Evolutionary conservation across 2,329 filamentous ascomycete genomes (phyloP).

Genomic region (Talaromyces amestolkiae): DNA sequence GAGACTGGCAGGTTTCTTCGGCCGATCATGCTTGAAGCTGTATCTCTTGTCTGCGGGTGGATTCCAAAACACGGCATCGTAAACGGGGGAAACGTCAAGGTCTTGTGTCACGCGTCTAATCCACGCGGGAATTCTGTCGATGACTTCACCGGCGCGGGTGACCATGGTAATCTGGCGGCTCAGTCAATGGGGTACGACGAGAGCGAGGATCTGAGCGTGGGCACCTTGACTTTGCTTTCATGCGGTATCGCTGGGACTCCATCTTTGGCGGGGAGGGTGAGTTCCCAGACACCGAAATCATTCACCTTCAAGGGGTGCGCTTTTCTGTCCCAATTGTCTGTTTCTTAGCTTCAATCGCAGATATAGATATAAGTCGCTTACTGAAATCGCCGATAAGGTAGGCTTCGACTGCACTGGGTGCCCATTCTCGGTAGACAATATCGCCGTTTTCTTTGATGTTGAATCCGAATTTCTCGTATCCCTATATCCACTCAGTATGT

Average conservation of each 20-base stretch:
- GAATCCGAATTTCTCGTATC: slow-evolving; percentile 82
- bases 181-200: slow-evolving; percentile 13
- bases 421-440: slow-evolving; percentile 93
- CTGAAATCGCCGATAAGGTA: slow-evolving; percentile 94
- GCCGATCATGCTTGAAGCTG: slow-evolving; percentile 76
- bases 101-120: slow-evolving; percentile 98
- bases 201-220: slow-evolving; percentile 4
- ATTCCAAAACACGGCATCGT: slow-evolving; percentile 97
- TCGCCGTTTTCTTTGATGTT: slow-evolving; percentile 78
- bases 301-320: slow-evolving; percentile 86
- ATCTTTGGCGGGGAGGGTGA: slow-evolving; percentile 69
- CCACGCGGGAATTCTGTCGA: slow-evolving; percentile 91
- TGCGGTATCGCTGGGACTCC: slow-evolving; percentile 80
- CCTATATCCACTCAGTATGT: slow-evolving; percentile 51
- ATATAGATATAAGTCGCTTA: slow-evolving; percentile 46
- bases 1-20: slow-evolving; percentile 78
- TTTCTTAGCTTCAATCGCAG: slow-evolving; percentile 27
- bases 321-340: slow-evolving; percentile 81
- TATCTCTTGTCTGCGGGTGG: slow-evolving; percentile 75
- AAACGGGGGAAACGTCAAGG: slow-evolving; percentile 80
- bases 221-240: slow-evolving; percentile 92
- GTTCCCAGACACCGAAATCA: slow-evolving; percentile 80
- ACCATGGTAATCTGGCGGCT: slow-evolving; percentile 71
- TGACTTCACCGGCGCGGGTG: slow-evolving; percentile 71
- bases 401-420: slow-evolving; percentile 80